These are phyloP conservation scores for Aspergillus leporis DNA, from an alignment of 495 filamentous ascomycete genomes.

Conservation along the genomic window DNA sequence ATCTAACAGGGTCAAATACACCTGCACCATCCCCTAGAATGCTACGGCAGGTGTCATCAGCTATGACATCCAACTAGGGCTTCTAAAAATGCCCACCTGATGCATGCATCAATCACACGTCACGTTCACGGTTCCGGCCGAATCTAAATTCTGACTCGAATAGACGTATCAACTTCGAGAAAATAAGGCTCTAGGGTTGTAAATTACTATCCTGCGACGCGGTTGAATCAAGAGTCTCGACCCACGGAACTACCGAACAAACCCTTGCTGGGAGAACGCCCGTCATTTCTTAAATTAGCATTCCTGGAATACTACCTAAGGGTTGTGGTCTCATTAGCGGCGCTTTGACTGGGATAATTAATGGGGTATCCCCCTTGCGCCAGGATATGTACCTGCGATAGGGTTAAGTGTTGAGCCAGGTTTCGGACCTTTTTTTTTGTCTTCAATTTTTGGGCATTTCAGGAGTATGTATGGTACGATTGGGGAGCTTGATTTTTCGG, in stretches of 20 bases:
- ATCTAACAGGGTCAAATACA: too few species aligned
- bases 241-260: background rate
- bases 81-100: too few species aligned
- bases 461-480: background rate
- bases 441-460: background rate
- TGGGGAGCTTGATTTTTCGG: background rate
- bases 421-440: background rate
- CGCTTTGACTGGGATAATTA: background rate
- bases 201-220: background rate
- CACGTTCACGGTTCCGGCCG: background rate
- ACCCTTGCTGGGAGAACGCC: background rate
- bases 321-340: background rate
- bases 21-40: too few species aligned
- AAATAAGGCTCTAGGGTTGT: background rate
- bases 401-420: background rate
- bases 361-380: background rate
- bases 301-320: background rate
- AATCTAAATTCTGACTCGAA: background rate
- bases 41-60: background rate
- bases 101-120: constrained; percentile 2
- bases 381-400: background rate
- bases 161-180: background rate
- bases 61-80: background rate
- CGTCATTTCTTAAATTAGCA: constrained; percentile 2
- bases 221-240: background rate